Conservation (phyloP, 2,329 filamentous ascomycete species). For the Penicillium carneum region DNA sequence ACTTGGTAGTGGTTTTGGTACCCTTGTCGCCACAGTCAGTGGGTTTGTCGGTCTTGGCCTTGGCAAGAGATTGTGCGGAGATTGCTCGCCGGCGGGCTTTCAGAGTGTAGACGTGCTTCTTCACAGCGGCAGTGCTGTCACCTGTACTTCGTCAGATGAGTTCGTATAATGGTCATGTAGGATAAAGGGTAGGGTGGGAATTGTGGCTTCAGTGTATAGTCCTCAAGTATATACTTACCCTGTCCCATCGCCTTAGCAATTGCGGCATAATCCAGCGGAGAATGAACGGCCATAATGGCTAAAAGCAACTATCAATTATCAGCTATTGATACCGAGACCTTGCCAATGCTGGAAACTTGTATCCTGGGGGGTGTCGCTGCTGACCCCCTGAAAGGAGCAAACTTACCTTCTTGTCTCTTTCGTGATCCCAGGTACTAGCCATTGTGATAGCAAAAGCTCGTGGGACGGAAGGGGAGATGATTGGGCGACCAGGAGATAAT, state of each 20-base stretch:
- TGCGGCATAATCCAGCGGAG: background rate
- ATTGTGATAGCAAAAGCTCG: background rate
- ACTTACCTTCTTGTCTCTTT: conserved; percentile 3
- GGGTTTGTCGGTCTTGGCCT: background rate
- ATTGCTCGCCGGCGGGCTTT: background rate
- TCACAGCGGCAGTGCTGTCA: background rate
- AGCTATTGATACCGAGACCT: background rate
- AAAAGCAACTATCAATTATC: background rate
- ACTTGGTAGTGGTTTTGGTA: background rate
- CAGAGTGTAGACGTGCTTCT: background rate
- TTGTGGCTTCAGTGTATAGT: background rate
- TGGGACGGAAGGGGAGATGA: background rate
- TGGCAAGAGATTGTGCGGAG: background rate
- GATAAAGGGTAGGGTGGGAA: too few species aligned
- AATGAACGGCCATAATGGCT: background rate
- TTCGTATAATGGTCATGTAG: background rate
- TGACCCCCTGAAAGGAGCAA: background rate
- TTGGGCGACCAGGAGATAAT: too few species aligned
- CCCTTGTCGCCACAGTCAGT: background rate
- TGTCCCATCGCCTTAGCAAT: conserved; percentile 1
- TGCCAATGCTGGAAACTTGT: background rate
- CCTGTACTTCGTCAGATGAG: background rate
- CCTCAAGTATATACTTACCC: background rate
- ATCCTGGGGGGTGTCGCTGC: too few species aligned
- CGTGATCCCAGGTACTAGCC: background rate